Base-by-base conservation (phyloP, 2,329 filamentous ascomycete species). In the Neocucurbitaria cava region DNA sequence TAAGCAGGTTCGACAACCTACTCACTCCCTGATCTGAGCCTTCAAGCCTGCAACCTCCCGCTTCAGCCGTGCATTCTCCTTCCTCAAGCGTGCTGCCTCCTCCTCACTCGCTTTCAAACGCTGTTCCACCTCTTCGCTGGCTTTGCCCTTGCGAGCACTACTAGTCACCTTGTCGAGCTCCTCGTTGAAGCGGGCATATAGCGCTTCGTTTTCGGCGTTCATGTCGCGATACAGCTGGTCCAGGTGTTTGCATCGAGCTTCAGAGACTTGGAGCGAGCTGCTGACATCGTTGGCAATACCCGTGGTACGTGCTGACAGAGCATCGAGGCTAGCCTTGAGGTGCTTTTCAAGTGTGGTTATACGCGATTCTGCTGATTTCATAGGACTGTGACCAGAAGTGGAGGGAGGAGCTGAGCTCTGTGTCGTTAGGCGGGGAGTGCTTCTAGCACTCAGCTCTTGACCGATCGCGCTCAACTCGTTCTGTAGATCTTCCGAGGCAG, bases 161-260 rank as follows among this genome's bases (percentile, higher is more conserved):
- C 89, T 90, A 73, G 87, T 89, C 56, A 97, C 90, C 79, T 90
- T 92, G 65, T 86, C 89, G 43, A 98, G 79, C 77, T 97, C 94
- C n/a, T 87, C 85, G 68, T 97, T 96, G 80, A 97, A 96, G 56
- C 88, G 89, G 62, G 94, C 90, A 75, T 97, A 97, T 50, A 98
- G 81, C 26, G 94, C 85, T 77, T 97, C 93, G 66, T 97, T 98
- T 79, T 98, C 94, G 0, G 91, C 90, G 65, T 88, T 92, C 15
- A 88, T 86, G 70, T 96, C 92, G 61, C 91, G 90, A 78, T 96
- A 96, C 46, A 96, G 80, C 76, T 96, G 90, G 72, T 97, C 93
- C 48, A 97, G 86, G 36, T 89, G 89, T 65, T 88, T 89, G 54
- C 89, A 88, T 66, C 95, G 93, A 54, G 84, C 84, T 72, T 97